Evolutionary conservation across 139 green algal species (phyloP).

Genomic region (Eudorina sp.): DNA sequence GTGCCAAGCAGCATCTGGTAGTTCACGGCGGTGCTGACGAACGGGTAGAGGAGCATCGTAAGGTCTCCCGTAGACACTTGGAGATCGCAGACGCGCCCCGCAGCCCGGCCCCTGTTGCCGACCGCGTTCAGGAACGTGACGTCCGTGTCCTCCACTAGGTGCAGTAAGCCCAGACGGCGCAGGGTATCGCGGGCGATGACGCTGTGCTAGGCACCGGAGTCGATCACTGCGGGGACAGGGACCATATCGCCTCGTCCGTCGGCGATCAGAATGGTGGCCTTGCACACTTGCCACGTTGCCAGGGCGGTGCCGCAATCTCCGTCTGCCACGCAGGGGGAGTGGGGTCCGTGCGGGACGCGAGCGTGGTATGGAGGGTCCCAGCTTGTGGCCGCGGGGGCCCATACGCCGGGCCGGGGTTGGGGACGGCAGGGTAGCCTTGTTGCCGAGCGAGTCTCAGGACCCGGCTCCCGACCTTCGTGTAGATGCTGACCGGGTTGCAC

Average conservation of each 20-base stretch:
- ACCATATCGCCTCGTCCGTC: neutral
- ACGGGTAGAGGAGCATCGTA: neutral
- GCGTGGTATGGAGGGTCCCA: neutral
- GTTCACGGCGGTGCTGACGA: neutral
- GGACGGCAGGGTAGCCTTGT: neutral
- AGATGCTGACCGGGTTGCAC: neutral
- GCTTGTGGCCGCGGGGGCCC: too few species aligned
- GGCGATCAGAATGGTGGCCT: neutral
- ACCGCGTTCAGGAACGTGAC: slow-evolving; percentile 18
- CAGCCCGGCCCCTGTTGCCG: neutral
- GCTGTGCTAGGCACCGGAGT: slow-evolving; percentile 21
- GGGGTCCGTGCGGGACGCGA: neutral
- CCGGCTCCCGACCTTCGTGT: neutral
- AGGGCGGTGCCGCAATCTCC: too few species aligned
- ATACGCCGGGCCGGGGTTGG: neutral
- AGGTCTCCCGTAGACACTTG: neutral
- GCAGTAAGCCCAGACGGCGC: neutral
- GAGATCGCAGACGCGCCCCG: neutral
- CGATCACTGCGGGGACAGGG: neutral
- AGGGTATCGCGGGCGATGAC: neutral
- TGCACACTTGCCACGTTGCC: neutral
- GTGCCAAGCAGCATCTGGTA: slow-evolving; percentile 5
- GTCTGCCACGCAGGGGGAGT: too few species aligned
- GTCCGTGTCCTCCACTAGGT: neutral
- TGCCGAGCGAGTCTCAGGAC: neutral